Evolutionary conservation across 2,329 filamentous ascomycete species (phyloP).

Genomic region (Orbilia quercus): DNA sequence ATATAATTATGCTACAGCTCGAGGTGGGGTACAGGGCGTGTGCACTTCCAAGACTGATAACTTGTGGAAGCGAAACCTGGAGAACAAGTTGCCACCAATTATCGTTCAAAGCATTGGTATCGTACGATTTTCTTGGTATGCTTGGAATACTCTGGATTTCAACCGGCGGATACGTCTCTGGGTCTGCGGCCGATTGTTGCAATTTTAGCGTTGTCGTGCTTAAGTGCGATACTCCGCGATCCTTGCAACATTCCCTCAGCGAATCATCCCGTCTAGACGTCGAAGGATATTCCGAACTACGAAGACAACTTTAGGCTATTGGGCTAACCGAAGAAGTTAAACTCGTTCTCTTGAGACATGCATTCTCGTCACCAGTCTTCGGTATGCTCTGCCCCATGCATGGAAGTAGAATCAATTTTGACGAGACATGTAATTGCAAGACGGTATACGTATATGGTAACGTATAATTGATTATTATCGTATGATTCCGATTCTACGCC

Average conservation of each 20-base stretch:
- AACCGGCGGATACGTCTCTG: neutral
- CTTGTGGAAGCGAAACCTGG: too few relatives aligned
- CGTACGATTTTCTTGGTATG: neutral
- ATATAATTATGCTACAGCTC: too few relatives aligned
- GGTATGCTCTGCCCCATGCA: too few relatives aligned
- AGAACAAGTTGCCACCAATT: neutral
- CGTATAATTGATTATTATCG: neutral
- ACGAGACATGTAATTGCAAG: too few relatives aligned
- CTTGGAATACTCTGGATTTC: neutral
- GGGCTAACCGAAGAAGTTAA: too few relatives aligned
- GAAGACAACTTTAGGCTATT: conserved; percentile 4
- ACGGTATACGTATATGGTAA: too few relatives aligned
- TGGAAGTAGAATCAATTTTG: too few relatives aligned
- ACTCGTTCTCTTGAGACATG: too few relatives aligned
- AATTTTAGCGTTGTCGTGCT: conserved; percentile 36
- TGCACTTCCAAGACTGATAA: too few relatives aligned
- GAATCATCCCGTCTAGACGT: neutral
- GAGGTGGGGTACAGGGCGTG: too few relatives aligned
- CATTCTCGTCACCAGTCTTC: too few relatives aligned
- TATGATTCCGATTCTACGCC: neutral
- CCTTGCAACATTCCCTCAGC: neutral
- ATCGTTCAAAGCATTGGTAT: neutral
- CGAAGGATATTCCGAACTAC: neutral
- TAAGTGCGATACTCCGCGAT: conserved; percentile 50
- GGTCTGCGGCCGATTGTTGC: conserved; percentile 1